A percentile compares a stretch with the other conserved stretches of the same genome.
These are phyloP conservation scores for Xylaria sp. DNA, from an alignment of 2,329 filamentous ascomycete species.

Conservation along the genomic window DNA sequence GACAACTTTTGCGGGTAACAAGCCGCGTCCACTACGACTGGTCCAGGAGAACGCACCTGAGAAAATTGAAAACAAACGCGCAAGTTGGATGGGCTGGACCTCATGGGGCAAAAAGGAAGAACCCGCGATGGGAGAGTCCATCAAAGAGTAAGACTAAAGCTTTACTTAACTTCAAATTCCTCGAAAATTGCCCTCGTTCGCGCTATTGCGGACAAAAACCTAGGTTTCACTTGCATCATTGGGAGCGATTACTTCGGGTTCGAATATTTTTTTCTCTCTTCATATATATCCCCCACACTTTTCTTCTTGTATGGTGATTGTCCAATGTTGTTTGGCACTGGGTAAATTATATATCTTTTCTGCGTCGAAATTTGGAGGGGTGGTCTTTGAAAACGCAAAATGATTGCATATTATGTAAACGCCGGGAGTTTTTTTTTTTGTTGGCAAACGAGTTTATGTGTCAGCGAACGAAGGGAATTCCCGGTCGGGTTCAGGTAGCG, in stretches of 20 bases:
- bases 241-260: constrained; percentile 5
- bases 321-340: constrained; percentile 15
- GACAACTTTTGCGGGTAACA: constrained; percentile 69
- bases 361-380: constrained; percentile 16
- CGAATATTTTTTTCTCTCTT: neutral
- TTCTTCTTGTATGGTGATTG: constrained; percentile 22
- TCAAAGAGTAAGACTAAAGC: constrained; percentile 25
- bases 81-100: constrained; percentile 70
- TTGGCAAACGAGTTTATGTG: too few relatives aligned
- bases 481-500: neutral
- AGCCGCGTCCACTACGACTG: constrained; percentile 82
- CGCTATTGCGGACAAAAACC: constrained; percentile 5
- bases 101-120: constrained; percentile 57
- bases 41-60: constrained; percentile 75
- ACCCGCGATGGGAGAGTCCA: constrained; percentile 12
- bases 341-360: constrained; percentile 17
- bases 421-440: neutral
- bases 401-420: constrained; percentile 1
- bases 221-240: constrained; percentile 11
- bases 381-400: neutral
- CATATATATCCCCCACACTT: neutral
- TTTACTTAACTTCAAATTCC: neutral
- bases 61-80: constrained; percentile 61
- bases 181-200: neutral
- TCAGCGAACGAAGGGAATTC: neutral